Evolutionary conservation across 2,329 filamentous ascomycete genomes (phyloP).

Genomic region (Penicillium sclerotigenum): DNA sequence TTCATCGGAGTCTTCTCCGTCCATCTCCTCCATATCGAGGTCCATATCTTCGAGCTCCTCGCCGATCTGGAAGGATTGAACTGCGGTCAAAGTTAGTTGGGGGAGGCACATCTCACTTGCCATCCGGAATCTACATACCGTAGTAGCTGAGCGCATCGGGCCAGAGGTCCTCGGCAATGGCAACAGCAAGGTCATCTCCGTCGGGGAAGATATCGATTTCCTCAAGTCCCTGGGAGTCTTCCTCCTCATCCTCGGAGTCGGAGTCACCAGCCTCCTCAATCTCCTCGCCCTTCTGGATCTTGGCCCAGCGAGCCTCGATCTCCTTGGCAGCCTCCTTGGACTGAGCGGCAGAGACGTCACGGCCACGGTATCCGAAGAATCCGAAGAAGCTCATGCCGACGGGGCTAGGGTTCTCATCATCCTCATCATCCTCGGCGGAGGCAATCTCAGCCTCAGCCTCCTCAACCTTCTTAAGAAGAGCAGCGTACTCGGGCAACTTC

Average conservation of each 20-base stretch:
- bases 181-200: constrained; percentile 76
- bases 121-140: constrained; percentile 56
- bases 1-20: constrained; percentile 43
- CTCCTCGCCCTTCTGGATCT: constrained; percentile 50
- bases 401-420: constrained; percentile 47
- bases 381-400: constrained; percentile 77
- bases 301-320: constrained; percentile 57
- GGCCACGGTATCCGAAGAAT: constrained; percentile 78
- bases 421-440: constrained; percentile 34
- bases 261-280: constrained; percentile 43
- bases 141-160: constrained; percentile 87
- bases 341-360: constrained; percentile 70
- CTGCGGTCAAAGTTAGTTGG: constrained; percentile 48
- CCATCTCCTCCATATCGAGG: constrained; percentile 63
- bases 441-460: constrained; percentile 20
- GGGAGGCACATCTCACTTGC: background rate
- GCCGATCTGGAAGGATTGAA: constrained; percentile 68
- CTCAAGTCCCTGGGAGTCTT: constrained; percentile 61
- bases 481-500: constrained; percentile 51
- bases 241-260: constrained; percentile 51
- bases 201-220: constrained; percentile 82
- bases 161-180: constrained; percentile 84
- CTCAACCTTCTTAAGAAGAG: constrained; percentile 51
- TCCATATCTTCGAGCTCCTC: constrained; percentile 54
- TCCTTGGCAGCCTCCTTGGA: constrained; percentile 59